Evolutionary conservation across 2,329 filamentous ascomycete species (phyloP).

Genomic region (Alternaria hordeiaustralica): DNA sequence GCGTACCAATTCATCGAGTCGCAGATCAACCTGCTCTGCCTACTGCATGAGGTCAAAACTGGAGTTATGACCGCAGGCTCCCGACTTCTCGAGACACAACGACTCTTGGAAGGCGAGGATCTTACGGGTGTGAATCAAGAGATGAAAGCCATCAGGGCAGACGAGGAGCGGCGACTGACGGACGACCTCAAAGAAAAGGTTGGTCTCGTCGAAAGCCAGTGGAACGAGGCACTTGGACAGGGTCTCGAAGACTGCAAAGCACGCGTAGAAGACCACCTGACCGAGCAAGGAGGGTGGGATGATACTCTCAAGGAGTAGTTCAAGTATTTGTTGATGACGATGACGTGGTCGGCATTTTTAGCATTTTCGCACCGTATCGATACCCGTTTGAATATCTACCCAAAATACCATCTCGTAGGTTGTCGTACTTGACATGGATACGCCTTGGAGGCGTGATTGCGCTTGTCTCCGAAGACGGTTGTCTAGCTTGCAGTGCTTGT

Average conservation of each 20-base stretch:
- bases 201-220: slow-evolving; percentile 86
- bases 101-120: slow-evolving; percentile 51
- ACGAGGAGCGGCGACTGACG: slow-evolving; percentile 75
- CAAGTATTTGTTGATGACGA: slow-evolving; percentile 8
- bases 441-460: slow-evolving; percentile 6
- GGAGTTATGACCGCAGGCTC: slow-evolving; percentile 74
- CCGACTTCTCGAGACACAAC: slow-evolving; percentile 70
- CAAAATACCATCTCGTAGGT: slow-evolving; percentile 11
- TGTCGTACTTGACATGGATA: slow-evolving; percentile 7
- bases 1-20: slow-evolving; percentile 97
- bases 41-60: slow-evolving; percentile 89
- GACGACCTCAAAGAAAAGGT: slow-evolving; percentile 94
- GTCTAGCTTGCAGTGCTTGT: background rate
- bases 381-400: slow-evolving; percentile 40
- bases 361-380: slow-evolving; percentile 36
- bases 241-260: slow-evolving; percentile 76
- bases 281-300: slow-evolving; percentile 86
- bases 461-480: background rate
- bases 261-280: slow-evolving; percentile 74
- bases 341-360: slow-evolving; percentile 21
- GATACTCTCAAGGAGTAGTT: slow-evolving; percentile 60
- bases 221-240: slow-evolving; percentile 84
- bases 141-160: slow-evolving; percentile 64
- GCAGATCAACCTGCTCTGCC: slow-evolving; percentile 87
- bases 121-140: slow-evolving; percentile 52